A percentile compares a stretch with the other conserved stretches of the same genome.
Conservation (phyloP, 2,329 filamentous ascomycete genomes). For the Aureobasidium sp. region DNA sequence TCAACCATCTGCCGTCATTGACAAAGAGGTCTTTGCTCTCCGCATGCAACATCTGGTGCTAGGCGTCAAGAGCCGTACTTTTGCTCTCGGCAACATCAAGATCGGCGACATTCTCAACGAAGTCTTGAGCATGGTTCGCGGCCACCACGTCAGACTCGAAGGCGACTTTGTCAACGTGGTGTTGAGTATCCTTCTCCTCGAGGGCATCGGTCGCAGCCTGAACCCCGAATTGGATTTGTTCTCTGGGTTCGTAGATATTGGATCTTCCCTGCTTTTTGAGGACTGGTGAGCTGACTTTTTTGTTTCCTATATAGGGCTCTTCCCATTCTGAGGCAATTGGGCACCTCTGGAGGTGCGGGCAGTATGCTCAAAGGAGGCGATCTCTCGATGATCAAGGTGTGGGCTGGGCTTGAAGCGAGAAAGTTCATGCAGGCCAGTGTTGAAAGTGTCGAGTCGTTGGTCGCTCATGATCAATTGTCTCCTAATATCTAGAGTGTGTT, state of each 20-base stretch:
- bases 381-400: constrained; percentile 72
- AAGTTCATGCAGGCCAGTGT: constrained; percentile 85
- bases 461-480: constrained; percentile 82
- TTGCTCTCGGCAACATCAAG: constrained; percentile 88
- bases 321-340: constrained; percentile 82
- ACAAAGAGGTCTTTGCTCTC: constrained; percentile 83
- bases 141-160: constrained; percentile 88
- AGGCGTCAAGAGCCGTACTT: constrained; percentile 80
- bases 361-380: constrained; percentile 41
- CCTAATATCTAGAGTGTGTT: constrained; percentile 62
- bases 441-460: constrained; percentile 81
- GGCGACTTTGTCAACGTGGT: constrained; percentile 99
- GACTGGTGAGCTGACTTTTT: constrained; percentile 11
- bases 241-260: constrained; percentile 48
- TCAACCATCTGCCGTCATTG: constrained; percentile 82
- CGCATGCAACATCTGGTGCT: constrained; percentile 96
- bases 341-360: constrained; percentile 63
- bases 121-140: constrained; percentile 83
- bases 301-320: constrained; percentile 54
- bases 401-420: constrained; percentile 83
- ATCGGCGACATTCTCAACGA: constrained; percentile 92
- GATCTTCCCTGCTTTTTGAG: background rate
- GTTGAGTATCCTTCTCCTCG: constrained; percentile 83
- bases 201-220: constrained; percentile 83
- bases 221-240: constrained; percentile 86